Base-by-base conservation (phyloP, 345 rosid species). In the Bruguiera sexangula region DNA sequence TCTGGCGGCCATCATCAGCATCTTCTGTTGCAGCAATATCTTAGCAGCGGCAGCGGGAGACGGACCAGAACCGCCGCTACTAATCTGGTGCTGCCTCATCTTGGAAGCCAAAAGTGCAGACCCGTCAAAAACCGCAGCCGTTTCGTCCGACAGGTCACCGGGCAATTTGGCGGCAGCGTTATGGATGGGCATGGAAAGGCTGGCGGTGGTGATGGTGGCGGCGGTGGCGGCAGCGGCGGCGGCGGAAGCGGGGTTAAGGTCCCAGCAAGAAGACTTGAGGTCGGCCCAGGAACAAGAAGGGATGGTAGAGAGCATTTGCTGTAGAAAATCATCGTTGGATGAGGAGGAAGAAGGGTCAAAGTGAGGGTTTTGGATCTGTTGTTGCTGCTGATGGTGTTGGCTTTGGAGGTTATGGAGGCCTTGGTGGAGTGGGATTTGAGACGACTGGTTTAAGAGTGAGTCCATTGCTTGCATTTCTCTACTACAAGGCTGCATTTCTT, bases 221-320 rank as follows among this genome's bases (percentile, higher is more conserved):
- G 31, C 0, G 31, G 31, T 0, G 31, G 31, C 31, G 4, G 31
- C 31, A 0, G 32, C 8, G 36, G 37, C 9, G 9, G 32, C 8
- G 36, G 37, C 2, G 9, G 37, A 2, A 34, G 37, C 8, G 1
- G 37, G 66, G 73, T 68, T 67, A 4, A 65, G 77, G 77, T 78
- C 81, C 73, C 80, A 76, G 50, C 18, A 13, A 4, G 73, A 79
- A 29, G 79, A 81, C 61, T 77, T 69, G 37, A 70, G 71, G 81
- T 82, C 88, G 21, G 82, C 31, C 86, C 88, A 85, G 1, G 95
- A 70, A 60, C 76, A 81, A 27, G 93, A 80, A 66, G 96, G 89
- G 36, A 87, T 77, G 62, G 86, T 56, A 11, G 97, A 88, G 60
- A 91, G 87, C 88, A 94, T 88, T 71, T 91, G 95, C 32, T 87